Conservation (phyloP, 495 filamentous ascomycete species). For the Hypoxylon subgilvum region DNA sequence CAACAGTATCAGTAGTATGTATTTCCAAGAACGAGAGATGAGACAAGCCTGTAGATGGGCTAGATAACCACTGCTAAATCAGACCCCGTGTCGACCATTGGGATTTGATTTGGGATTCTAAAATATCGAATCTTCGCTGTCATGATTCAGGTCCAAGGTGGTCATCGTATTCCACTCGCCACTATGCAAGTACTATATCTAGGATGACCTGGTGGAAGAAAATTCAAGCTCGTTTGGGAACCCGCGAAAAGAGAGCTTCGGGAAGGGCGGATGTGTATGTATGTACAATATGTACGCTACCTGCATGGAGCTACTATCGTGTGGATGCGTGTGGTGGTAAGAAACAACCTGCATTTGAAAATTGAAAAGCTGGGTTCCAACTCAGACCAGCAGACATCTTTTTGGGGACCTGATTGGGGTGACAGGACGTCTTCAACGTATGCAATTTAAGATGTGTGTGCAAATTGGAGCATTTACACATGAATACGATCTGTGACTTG, state of each 20-base stretch:
- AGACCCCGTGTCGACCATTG: too few species aligned
- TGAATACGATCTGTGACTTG: conserved; percentile 25
- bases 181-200: conserved; percentile 13
- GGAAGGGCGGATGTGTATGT: conserved; percentile 34
- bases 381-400: conserved; percentile 1
- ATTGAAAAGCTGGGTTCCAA: conserved; percentile 29
- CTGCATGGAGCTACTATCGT: conserved; percentile 10
- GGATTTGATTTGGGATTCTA: too few species aligned
- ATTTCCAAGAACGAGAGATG: conserved; percentile 21
- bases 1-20: conserved; percentile 3
- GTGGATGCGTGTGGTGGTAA: conserved; percentile 12
- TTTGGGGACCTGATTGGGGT: background rate
- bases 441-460: too few species aligned
- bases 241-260: conserved; percentile 16
- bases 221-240: conserved; percentile 7
- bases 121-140: too few species aligned
- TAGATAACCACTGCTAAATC: too few species aligned
- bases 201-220: background rate
- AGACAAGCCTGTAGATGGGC: too few species aligned
- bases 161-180: conserved; percentile 12
- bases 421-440: conserved; percentile 7
- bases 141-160: conserved; percentile 1
- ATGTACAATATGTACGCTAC: background rate
- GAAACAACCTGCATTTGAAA: conserved; percentile 14
- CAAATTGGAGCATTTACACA: conserved; percentile 8